Base-by-base conservation (phyloP, 1,284 basidiomycete species). In the Ustilago cynodontis region DNA sequence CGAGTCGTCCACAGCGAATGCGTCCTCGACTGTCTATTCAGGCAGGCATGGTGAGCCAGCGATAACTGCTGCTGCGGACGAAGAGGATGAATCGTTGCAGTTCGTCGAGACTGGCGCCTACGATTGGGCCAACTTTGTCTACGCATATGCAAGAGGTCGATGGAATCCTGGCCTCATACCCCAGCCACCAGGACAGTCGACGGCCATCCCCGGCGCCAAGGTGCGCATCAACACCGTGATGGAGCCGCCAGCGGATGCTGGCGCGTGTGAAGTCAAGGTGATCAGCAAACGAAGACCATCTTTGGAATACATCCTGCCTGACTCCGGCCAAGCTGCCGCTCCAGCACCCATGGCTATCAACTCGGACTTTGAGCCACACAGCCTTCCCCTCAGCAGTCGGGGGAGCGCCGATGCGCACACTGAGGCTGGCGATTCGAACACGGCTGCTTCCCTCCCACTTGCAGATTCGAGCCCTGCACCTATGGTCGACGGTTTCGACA, bases 91-190 rank as follows among this genome's bases (percentile, higher is more conserved):
- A 2, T 28, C 50, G 8, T 35, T 49, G n/a, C 61, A 54, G 28
- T 16, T 33, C n/a, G 50, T 67, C 50, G 73, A 76, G n/a, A 39
- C 71, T 22, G 76, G 76, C 3, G 56, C 67, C 13, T 81, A 82
- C 53, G 82, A 84, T 60, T 84, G 82, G 82, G 81, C 82, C 49
- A 84, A 81, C 51, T 84, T 84, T 39, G 73, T 82, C 20, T 81
- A 75, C 51, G 82, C 82, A 3, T 84, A 84, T 31, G 74, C 79
- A 13, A 69, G 81, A 26, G 82, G 82, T 9, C 67, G 75, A 20
- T 83, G 82, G 82, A 77, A 83, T 54, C 82, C 82, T 0, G 61
- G 68, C 14, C 60, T 74, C n/a, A 65, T 75, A 11, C 82, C 82
- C 11, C 73, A 82, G 43, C 82, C 82, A 5, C 82, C 82, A 16